Conservation (phyloP, 306 rosid genomes). For the Begonia masoniana region DNA sequence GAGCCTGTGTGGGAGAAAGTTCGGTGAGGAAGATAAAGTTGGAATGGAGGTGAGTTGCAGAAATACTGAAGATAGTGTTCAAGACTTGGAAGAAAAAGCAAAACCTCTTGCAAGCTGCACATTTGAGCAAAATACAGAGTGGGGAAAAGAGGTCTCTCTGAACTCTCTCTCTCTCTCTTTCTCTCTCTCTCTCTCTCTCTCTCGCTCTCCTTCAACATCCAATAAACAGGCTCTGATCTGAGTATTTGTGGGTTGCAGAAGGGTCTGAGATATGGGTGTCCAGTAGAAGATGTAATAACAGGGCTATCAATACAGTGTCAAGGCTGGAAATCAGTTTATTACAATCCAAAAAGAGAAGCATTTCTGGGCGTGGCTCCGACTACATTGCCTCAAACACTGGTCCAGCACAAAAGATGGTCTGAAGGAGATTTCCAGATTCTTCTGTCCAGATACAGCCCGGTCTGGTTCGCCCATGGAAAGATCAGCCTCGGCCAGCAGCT, state of each 20-base stretch:
- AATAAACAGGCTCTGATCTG: no score
- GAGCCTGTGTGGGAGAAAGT: conserved; percentile 44
- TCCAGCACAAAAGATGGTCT: conserved; percentile 83
- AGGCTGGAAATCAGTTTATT: conserved; percentile 75
- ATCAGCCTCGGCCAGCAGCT: conserved; percentile 52
- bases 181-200: neutral
- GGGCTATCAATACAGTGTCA: conserved; percentile 45
- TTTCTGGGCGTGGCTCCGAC: conserved; percentile 58
- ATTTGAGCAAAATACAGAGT: conserved; percentile 52
- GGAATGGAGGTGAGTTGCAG: conserved; percentile 20
- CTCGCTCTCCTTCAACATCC: no score
- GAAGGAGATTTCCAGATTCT: conserved; percentile 61
- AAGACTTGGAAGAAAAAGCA: conserved; percentile 31
- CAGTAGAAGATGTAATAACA: conserved; percentile 77
- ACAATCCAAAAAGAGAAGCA: conserved; percentile 48
- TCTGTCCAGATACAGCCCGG: conserved; percentile 49
- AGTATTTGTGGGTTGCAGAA: conserved; percentile 21
- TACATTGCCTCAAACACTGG: conserved; percentile 34
- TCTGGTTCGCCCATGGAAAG: conserved; percentile 35
- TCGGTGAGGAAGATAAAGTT: conserved; percentile 15
- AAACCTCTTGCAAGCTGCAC: conserved; percentile 50
- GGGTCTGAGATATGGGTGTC: conserved; percentile 62
- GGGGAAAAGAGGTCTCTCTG: conserved; percentile 75
- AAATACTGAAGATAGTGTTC: conserved; percentile 10
- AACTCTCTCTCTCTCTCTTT: no score